Evolutionary conservation across 805 yeast species (phyloP).

Genomic region (Myxozyma sirexii): DNA sequence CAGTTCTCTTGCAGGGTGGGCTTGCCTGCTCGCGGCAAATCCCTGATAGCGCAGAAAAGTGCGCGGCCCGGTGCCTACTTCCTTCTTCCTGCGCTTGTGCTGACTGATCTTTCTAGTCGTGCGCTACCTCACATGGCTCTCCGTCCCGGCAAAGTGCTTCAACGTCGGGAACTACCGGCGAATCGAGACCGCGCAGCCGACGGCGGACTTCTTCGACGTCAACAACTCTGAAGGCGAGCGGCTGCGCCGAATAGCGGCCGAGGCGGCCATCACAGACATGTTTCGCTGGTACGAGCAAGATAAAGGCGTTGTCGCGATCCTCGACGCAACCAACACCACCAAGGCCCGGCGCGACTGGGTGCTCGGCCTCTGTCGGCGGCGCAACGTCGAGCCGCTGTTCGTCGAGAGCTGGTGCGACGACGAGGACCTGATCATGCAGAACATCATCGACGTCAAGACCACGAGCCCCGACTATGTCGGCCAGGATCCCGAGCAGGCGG

Average conservation of each 20-base stretch:
- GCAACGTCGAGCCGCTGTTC: conserved; percentile 84
- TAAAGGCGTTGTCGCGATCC: conserved; percentile 84
- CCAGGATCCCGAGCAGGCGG: conserved; percentile 70
- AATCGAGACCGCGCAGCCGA: conserved; percentile 58
- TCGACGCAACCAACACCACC: conserved; percentile 93
- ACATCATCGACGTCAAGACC: conserved; percentile 82
- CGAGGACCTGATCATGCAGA: conserved; percentile 71
- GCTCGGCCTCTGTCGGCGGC: conserved; percentile 57
- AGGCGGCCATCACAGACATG: conserved; percentile 74
- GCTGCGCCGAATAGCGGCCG: conserved; percentile 69
- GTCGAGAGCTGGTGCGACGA: conserved; percentile 92
- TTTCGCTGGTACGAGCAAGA: conserved; percentile 81
- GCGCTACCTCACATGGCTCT: conserved; percentile 88
- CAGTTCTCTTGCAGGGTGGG: conserved; percentile 44
- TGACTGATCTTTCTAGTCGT: conserved; percentile 51
- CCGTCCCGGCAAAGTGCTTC: conserved; percentile 82
- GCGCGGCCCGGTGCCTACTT: conserved; percentile 13
- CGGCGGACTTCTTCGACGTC: conserved; percentile 78
- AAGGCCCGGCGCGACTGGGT: conserved; percentile 67
- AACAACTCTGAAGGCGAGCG: conserved; percentile 64
- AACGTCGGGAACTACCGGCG: conserved; percentile 88
- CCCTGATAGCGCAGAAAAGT: conserved; percentile 88
- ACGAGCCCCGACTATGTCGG: conserved; percentile 80
- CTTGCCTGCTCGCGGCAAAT: conserved; percentile 73
- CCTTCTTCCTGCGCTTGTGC: background rate